Base-by-base conservation (phyloP, 179 eudicot genomes). In the Heliamphora pulchella region DNA sequence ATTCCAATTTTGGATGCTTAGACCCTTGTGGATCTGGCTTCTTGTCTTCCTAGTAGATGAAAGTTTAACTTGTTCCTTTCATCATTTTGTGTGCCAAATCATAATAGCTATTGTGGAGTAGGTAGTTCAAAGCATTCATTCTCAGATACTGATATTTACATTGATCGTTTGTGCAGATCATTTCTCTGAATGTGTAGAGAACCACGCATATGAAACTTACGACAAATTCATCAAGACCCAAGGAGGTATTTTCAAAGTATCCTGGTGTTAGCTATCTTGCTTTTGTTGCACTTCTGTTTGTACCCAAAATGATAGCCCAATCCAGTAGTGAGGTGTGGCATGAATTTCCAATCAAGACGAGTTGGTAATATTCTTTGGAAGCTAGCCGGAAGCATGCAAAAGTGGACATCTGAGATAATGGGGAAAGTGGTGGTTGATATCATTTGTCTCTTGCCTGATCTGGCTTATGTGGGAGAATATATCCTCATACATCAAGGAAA, bases 101-200 rank as follows among this genome's bases (percentile, higher is more conserved):
- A 71, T 39, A 74, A 63, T 59, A 39, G 15, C 17, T 71, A 14
- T 22, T 55, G 69, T 20, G 18, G n/a, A 47, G 48, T 47, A 47
- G 47, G 3, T 17, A 64, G 47, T 7, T 43, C 6, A 50, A 31
- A 41, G 39, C 62, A 61, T 67, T 59, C 63, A 46, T 78, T 44
- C 78, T 53, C 17, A 5, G 63, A 65, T 81, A 20, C 72, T 73
- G 64, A 79, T 71, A 7, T 78, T 62, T 66, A 59, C 75, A 44
- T 17, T 83, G 67, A 77, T 75, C 17, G 15, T 50, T 76, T 79
- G 74, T 87, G 87, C 98, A 96, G 99, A 96, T 91, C 98, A 96
- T 89, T 93, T 96, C 82, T 96, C 99, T 70, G 98, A 96, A 89
- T 91, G 96, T 75, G 99, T 96, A 43, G 99, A 96, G 87, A 75